phyloP scores from a whole-genome alignment of 2,329 filamentous ascomycete genomes.

The Macrophomina phaseolina region DNA sequence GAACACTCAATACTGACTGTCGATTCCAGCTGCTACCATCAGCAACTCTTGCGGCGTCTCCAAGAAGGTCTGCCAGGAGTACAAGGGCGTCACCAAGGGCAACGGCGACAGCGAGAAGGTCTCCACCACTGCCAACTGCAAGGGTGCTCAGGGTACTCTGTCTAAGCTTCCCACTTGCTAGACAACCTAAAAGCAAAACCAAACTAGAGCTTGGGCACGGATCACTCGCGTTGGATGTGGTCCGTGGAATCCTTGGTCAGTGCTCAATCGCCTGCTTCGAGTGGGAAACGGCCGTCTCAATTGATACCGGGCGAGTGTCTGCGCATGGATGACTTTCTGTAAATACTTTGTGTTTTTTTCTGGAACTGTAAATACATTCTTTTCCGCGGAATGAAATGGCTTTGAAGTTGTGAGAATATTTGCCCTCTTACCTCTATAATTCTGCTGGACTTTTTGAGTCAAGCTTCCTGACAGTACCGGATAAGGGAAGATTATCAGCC shows the following conservation, averaged over 20 bases:
- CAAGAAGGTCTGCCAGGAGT: constrained; percentile 35
- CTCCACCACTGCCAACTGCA: constrained; percentile 16
- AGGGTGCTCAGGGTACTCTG: constrained; percentile 30
- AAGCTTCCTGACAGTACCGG: too few relatives aligned
- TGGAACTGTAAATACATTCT: constrained; percentile 1
- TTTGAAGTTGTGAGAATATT: neutral
- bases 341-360: neutral
- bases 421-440: too few relatives aligned
- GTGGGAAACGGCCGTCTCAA: constrained; percentile 4
- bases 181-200: neutral
- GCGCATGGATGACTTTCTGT: neutral
- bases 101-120: constrained; percentile 10
- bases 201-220: neutral
- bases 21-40: constrained; percentile 42
- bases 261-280: neutral
- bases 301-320: neutral
- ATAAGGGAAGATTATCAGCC: too few relatives aligned
- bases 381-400: neutral
- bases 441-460: too few relatives aligned
- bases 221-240: neutral
- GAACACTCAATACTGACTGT: neutral
- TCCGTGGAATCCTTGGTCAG: neutral
- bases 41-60: constrained; percentile 44
- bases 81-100: constrained; percentile 31
- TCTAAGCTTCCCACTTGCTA: constrained; percentile 32